These are phyloP conservation scores for Tuctoria greenei DNA, from an alignment of 176 grass and related monocot genomes.

Conservation along the genomic window DNA sequence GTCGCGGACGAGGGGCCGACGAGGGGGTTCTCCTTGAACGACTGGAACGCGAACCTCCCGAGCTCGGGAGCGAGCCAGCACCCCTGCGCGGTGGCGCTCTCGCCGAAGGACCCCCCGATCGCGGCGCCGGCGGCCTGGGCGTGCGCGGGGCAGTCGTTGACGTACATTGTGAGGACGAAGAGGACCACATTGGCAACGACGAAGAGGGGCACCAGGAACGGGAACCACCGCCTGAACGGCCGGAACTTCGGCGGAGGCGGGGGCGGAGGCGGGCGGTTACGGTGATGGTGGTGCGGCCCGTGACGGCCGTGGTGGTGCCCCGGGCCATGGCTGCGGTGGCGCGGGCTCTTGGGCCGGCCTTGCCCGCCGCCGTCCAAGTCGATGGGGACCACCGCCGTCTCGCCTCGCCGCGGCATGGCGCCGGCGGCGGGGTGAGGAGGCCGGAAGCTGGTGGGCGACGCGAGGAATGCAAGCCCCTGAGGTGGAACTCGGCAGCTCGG, in stretches of 20 bases:
- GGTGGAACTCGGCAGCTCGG: neutral
- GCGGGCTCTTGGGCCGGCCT: constrained; percentile 31
- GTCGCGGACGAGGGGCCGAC: constrained; percentile 74
- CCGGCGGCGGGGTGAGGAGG: constrained; percentile 12
- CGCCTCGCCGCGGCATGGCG: constrained; percentile 55
- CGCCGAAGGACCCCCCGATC: constrained; percentile 42
- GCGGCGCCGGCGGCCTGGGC: constrained; percentile 26
- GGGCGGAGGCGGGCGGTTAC: constrained; percentile 24
- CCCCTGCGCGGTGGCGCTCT: constrained; percentile 32
- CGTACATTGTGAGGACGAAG: constrained; percentile 85
- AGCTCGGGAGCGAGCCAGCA: constrained; percentile 49
- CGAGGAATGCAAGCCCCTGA: constrained; percentile 18
- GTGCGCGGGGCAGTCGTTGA: constrained; percentile 79
- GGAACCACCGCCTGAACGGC: constrained; percentile 70
- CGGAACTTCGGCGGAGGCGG: constrained; percentile 37
- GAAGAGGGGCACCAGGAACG: constrained; percentile 78
- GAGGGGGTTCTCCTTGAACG: constrained; percentile 85
- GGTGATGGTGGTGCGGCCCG: constrained; percentile 21
- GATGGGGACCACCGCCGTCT: constrained; percentile 55
- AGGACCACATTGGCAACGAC: constrained; percentile 53
- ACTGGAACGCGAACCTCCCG: constrained; percentile 94
- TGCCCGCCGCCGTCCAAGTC: constrained; percentile 8
- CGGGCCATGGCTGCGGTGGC: constrained; percentile 24
- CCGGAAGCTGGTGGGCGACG: neutral
- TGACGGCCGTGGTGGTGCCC: constrained; percentile 24